A percentile compares a stretch with the other conserved stretches of the same genome.
Conservation (phyloP, 2,329 filamentous ascomycete species). For the Sarocladiaceae sp. region DNA sequence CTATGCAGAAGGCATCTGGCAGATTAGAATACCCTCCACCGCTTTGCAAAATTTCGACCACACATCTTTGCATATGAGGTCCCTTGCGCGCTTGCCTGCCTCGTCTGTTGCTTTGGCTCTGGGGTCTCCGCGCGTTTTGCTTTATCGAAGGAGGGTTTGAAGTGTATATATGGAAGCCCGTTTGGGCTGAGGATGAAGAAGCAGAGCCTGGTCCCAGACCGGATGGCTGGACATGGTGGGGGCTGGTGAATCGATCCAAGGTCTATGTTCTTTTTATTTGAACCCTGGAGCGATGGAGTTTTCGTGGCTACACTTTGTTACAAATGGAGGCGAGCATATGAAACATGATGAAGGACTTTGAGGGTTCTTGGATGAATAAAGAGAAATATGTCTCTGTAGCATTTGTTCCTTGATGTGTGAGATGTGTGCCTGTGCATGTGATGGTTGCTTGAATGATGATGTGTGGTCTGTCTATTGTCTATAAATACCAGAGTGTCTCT, state of each 20-base stretch:
- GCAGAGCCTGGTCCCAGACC: background rate
- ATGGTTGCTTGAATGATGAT: no score
- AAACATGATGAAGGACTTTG: background rate
- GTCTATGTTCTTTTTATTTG: conserved; percentile 9
- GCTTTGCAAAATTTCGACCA: background rate
- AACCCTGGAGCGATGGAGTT: conserved; percentile 15
- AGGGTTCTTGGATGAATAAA: background rate
- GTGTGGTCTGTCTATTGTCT: no score
- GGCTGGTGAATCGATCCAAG: background rate
- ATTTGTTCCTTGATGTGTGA: no score
- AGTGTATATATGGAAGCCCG: background rate
- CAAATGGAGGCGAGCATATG: conserved; percentile 9
- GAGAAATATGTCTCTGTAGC: conserved; percentile 1
- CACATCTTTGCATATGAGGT: background rate
- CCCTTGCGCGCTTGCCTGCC: background rate
- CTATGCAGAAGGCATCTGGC: background rate
- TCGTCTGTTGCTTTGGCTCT: background rate
- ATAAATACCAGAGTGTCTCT: no score
- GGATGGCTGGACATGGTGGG: background rate
- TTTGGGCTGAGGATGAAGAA: background rate
- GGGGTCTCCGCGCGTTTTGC: background rate
- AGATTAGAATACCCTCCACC: conserved; percentile 3
- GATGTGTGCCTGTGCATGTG: no score
- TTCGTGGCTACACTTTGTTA: conserved; percentile 8
- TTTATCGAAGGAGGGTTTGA: background rate